Base-by-base conservation (phyloP, 345 rosid species). In the Melastoma malabathricum region DNA sequence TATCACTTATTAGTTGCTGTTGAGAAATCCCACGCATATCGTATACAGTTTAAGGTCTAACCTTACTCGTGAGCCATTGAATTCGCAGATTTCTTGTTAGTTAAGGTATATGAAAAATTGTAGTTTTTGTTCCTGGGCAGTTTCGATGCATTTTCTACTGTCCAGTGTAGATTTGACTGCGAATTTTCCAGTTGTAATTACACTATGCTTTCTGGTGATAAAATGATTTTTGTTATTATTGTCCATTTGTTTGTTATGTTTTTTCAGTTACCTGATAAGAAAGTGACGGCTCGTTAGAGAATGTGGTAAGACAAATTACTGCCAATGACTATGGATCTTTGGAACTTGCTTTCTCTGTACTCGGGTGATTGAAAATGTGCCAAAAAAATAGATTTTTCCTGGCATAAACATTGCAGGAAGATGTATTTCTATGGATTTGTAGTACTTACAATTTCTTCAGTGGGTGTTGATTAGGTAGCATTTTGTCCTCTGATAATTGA, bases 401-500 rank as follows among this genome's bases (percentile, higher is more conserved):
- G 84, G 73, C 80, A 69, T 82, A 72, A 57, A 79, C 65, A 53
- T 70, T 79, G 87, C 76, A 63, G 82, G 75, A 78, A 78, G 87
- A 71, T 75, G 88, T 76, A 86, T 72, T 75, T 58, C 75, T 68
- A 63, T 75, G 71, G 72, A 82, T 80, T 87, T 63, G 89, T 84
- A 84, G 2, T 68, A 48, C 47, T 31, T 1, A 31, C 38, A 5
- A 2, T 46, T 34, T 45, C 22, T 60, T 59, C 52, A 48, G 54
- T 57, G 58, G 51, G 50, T 17, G 10, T 41, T 55, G 39, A 16
- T 27, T 70, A 46, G 34, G 58, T 58, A 20, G 55, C 47, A 51
- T 58, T 56, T 18, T 31, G 14, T 13, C 43, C 31, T 23, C 46
- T 5, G 12, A 10, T 38, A 6, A 6, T 20, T 22, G 18, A n/a